Evolutionary conservation across 2,329 filamentous ascomycete species (phyloP), one percentile per base, ranked within the genome.

Genomic region (Remersonia thermophila): DNA sequence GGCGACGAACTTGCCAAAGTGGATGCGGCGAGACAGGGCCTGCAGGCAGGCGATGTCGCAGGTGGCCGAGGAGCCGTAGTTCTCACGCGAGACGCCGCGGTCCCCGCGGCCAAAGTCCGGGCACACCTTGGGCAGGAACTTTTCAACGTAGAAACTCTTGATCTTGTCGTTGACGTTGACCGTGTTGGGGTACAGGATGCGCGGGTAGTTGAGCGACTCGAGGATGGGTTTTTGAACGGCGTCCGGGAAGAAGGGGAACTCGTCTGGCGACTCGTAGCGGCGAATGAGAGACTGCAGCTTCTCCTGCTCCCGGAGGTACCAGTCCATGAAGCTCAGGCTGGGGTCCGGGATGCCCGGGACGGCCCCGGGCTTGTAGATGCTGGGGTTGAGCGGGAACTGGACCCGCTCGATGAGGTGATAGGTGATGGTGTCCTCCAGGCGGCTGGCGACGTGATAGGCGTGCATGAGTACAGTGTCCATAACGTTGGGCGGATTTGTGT

Each of bases 1-100:
- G 30, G 91, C 91, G 7, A 98, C 91, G 53, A 96, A 96, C 63
- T 96, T 98, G 49, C 91, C 91, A 63, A 94, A 98, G 61, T 98
- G 91, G 49, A 98, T 91, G 37, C 91, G 71, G 29, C 89, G 73
- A 27, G 84, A 93, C 32, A 98, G 64, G 3, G 91, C 83, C 65
- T 98, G 91, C 45, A 98, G 66, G 51, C 83, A 89, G 36, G 75
- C 71, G 42, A 98, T 91, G 60, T 98, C 91, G 55, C 82, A 86
- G 1, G 85, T 93, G 2, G 86, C 89, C 1, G 87, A 72, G 5
- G 83, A 93, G 12, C 91, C 91, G 63, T 96, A 98, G 63, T 98
- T 95, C 61, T 96, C 91, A 56, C 85, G 78, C 11, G 75, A 73
- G 56, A 93, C 87, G 33, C 83, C 84, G 39, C 86, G 71, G 58